Percentiles rank a stretch among this genome's conserved stretches.
These are phyloP conservation scores for Xanthoceras sorbifolium DNA, from an alignment of 345 rosid genomes.

Conservation along the genomic window DNA sequence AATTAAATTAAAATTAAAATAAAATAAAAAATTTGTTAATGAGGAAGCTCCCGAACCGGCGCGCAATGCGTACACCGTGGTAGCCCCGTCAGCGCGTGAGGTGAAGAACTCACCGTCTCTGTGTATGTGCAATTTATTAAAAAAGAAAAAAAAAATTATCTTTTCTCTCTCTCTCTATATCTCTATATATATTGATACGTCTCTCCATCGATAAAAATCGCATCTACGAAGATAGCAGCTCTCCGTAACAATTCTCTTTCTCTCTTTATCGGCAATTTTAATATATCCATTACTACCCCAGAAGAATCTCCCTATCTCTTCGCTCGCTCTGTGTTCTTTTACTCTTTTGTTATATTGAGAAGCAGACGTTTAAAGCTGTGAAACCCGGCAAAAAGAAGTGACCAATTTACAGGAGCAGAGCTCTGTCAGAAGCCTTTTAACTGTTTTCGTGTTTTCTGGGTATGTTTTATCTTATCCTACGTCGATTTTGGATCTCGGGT, in stretches of 20 bases:
- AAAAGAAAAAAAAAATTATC: not conserved
- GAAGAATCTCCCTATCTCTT: not conserved
- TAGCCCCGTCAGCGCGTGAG: slow-evolving; percentile 9
- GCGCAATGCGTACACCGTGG: slow-evolving; percentile 11
- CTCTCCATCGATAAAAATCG: not conserved
- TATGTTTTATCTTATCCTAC: not conserved
- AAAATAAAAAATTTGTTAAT: not conserved
- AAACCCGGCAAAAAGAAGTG: not conserved
- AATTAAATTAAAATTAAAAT: too few relatives aligned
- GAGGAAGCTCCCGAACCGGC: slow-evolving; percentile 1
- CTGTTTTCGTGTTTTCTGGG: not conserved
- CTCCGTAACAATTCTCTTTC: not conserved
- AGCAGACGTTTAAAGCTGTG: not conserved
- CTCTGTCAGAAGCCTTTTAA: not conserved
- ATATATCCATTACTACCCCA: not conserved
- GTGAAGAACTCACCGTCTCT: not conserved
- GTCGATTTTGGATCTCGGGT: not conserved
- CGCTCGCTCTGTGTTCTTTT: not conserved
- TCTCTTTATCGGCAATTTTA: not conserved
- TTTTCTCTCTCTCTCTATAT: too few relatives aligned
- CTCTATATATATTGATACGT: not conserved
- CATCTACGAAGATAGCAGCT: not conserved
- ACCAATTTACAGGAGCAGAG: not conserved
- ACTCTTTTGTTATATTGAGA: too few relatives aligned
- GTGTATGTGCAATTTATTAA: not conserved